Evolutionary conservation across 371 early-diverging fungal species (phyloP), one percentile per base, ranked within the genome.

Genomic region (Dinochytrium kinnereticum): DNA sequence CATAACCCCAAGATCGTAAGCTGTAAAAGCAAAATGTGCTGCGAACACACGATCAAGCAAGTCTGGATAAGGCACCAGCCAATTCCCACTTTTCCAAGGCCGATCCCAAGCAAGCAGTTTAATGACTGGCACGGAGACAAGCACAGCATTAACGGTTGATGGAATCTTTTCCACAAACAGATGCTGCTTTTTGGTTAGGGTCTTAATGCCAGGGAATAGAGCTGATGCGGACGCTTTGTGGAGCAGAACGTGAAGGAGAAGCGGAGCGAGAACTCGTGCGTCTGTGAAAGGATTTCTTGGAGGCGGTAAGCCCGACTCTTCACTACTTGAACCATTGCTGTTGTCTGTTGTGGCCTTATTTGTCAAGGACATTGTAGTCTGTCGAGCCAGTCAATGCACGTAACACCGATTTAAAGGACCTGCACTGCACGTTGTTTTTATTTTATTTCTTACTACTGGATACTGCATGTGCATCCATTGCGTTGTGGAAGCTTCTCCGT

Each of bases 111-210:
- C 49, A 15, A 74, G 57, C 7, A 73, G 33, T 34, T 67, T 31
- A 37, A 73, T 19, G 49, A 73, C 59, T 0, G 55, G 38, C 17
- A 76, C 5, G 1, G 76, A 72, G 0, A 59, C 66, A n/a, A 69
- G 17, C 38, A 80, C 69, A 2, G 78, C 77, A 59, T 71, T 76
- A 44, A 78, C 49, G 17, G 78, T 80, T 0, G 78, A 77, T 3
- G 81, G 81, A 34, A 80, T 64, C 72, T 80, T 80, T 51, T 80
- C 78, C 30, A 77, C 78, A 21, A 78, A 33, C 30, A 64, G 59
- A 50, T 61, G 61, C 24, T 61, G 61, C 36, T 24, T 31, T 24
- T 61, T 61, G 34, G 28, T 61, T 2, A 61, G 61, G 26, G n/a
- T 15, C 34, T 61, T 61, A 10, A 26, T 2, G 30, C 61, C 61